Evolutionary conservation across 2,329 filamentous ascomycete genomes (phyloP), one percentile per base, ranked within the genome.

Genomic region (Sarocladium oryzae): DNA sequence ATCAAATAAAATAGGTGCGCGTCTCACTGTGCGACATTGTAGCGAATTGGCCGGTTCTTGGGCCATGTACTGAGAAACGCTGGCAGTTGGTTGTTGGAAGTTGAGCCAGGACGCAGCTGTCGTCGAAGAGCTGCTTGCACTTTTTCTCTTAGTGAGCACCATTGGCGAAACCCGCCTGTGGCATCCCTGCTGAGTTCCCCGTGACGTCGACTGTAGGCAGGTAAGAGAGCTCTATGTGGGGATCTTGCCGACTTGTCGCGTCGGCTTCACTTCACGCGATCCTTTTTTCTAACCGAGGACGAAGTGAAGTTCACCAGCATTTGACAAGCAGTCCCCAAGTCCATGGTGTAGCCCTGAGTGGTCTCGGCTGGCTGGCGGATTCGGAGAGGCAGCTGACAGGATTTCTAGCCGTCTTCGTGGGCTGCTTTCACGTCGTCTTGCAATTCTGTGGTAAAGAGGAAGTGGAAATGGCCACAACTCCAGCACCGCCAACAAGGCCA

Each of bases 11-110:
- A 38, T 32, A 32, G 52, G 21, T 35, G 7, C 5, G 32, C 15
- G 56, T 15, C 69, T 61, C 72, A 78, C 75, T 81, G 57, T 78
- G 74, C 51, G 75, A 73, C 75, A 78, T 76, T 26, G 24, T 48
- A 16, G 40, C 40, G 23, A 30, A 8, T 6, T 10, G 40, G 28
- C 20, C 21, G 37, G 37, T 20, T 41, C 37, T 10, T 11, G 37
- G 16, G 10, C 9, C 35, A 11, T 21, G 16, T 41, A 23, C 16
- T 23, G 7, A 7, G 8, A 18, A 23, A 18, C 20, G 37, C 10
- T 13, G 20, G 37, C 16, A 41, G 18, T n/a, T n/a, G n/a, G 28
- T 7, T 30, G 28, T 13, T 30, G 28, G 28, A 30, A 30, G 13
- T 7, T 7, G 13, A 30, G 13, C 7, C 7, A 7, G 28, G 28